Conservation (phyloP, 2,329 filamentous ascomycete species). For the Fusarium ambrosium region DNA sequence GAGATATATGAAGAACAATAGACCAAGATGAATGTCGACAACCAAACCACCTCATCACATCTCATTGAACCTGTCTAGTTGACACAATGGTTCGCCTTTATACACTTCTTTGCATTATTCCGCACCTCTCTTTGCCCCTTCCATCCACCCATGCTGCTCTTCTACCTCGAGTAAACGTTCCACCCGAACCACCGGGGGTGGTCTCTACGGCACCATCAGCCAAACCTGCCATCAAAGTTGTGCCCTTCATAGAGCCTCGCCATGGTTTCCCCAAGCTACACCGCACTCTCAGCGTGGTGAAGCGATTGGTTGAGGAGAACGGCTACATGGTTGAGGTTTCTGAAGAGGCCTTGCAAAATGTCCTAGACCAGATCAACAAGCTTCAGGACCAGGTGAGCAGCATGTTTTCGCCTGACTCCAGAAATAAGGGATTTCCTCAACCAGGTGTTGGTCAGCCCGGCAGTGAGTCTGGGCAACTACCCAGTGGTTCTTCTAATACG, state of each 20-base stretch:
- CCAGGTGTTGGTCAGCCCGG: slow-evolving; percentile 22
- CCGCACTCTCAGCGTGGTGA: slow-evolving; percentile 33
- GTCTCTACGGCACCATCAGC: slow-evolving; percentile 20
- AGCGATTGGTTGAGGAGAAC: slow-evolving; percentile 45
- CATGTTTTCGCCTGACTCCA: slow-evolving; percentile 42
- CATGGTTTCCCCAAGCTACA: slow-evolving; percentile 24
- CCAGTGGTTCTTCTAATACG: slow-evolving; percentile 13
- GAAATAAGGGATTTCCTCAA: slow-evolving; percentile 14
- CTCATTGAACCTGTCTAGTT: slow-evolving; percentile 6
- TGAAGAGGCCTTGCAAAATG: slow-evolving; percentile 40
- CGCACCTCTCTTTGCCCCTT: slow-evolving; percentile 22
- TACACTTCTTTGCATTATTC: slow-evolving; percentile 36
- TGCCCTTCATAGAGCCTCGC: slow-evolving; percentile 24
- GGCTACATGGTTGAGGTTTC: slow-evolving; percentile 45
- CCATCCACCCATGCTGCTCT: slow-evolving; percentile 25
- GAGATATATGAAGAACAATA: slow-evolving; percentile 37
- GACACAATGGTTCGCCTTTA: slow-evolving; percentile 42
- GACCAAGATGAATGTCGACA: background rate
- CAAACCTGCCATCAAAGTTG: slow-evolving; percentile 15
- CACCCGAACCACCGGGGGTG: slow-evolving; percentile 21
- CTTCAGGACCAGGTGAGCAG: slow-evolving; percentile 47
- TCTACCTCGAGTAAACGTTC: slow-evolving; percentile 14
- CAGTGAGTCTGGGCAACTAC: slow-evolving; percentile 20
- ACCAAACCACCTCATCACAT: slow-evolving; percentile 5
- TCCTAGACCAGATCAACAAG: slow-evolving; percentile 47